Percentiles rank a stretch among this genome's conserved stretches.
Evolutionary conservation across 192 early-diverging fungal genomes (phyloP).

Genomic region (Backusella australiensis): DNA sequence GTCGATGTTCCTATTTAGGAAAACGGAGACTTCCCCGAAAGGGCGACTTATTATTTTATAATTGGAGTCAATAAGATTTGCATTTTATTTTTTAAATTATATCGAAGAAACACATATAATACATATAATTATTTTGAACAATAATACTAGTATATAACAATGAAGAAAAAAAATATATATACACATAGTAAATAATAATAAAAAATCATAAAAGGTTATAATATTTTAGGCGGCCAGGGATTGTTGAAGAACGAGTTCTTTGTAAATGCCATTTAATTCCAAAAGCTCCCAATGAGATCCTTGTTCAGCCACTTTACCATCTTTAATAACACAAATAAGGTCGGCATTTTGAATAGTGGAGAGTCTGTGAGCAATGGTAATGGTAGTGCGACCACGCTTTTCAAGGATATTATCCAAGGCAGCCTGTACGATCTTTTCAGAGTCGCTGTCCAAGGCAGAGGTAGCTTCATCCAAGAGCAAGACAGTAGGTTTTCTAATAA

Average conservation of each 20-base stretch:
- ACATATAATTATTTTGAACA: too few relatives aligned
- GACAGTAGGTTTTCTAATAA: conserved; percentile 80
- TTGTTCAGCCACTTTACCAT: conserved; percentile 62
- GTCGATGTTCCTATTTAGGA: too few relatives aligned
- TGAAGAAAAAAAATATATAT: not conserved
- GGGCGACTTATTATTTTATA: too few relatives aligned
- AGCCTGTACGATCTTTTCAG: conserved; percentile 64
- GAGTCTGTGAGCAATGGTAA: conserved; percentile 70
- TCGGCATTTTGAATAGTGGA: conserved; percentile 77
- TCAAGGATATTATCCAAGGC: conserved; percentile 63
- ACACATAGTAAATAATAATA: not conserved
- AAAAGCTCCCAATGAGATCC: conserved; percentile 81
- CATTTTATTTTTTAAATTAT: too few relatives aligned
- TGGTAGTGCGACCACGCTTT: conserved; percentile 58
- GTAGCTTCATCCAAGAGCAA: conserved; percentile 83
- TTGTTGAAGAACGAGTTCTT: conserved; percentile 60
- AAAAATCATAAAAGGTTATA: not conserved
- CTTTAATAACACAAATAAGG: conserved; percentile 79
- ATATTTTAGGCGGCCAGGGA: conserved; percentile 44
- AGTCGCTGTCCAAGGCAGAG: conserved; percentile 63
- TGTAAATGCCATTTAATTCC: conserved; percentile 53
- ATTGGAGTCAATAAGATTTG: too few relatives aligned
- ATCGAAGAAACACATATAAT: not conserved
- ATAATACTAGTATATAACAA: too few relatives aligned
- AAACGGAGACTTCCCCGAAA: too few relatives aligned